These are phyloP conservation scores for Penicillium sp. DNA, from an alignment of 2,329 filamentous ascomycete genomes.

Conservation along the genomic window DNA sequence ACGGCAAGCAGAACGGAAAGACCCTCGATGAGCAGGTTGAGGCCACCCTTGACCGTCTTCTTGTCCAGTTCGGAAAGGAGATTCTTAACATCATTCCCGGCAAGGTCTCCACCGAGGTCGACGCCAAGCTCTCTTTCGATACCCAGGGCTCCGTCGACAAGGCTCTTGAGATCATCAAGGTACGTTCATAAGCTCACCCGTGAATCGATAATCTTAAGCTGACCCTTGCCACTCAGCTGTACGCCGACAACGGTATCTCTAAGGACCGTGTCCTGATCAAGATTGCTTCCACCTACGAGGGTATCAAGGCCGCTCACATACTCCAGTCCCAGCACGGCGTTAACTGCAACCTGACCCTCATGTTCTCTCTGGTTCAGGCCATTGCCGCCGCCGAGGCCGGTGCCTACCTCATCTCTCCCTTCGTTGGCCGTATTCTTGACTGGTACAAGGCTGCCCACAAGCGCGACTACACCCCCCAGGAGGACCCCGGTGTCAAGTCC, in stretches of 20 bases:
- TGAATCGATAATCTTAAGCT: neutral
- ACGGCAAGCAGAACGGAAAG: conserved; percentile 73
- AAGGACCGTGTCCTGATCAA: conserved; percentile 98
- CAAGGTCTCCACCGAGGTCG: conserved; percentile 98
- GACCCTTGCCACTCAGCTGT: conserved; percentile 63
- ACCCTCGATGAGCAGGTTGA: conserved; percentile 81
- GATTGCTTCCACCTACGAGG: conserved; percentile 98
- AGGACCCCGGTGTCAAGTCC: conserved; percentile 94
- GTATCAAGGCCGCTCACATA: conserved; percentile 97
- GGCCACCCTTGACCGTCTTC: conserved; percentile 82
- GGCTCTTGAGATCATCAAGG: conserved; percentile 94
- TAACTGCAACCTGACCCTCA: conserved; percentile 98
- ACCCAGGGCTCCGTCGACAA: conserved; percentile 89
- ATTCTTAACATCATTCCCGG: conserved; percentile 96
- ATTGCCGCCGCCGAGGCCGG: conserved; percentile 93
- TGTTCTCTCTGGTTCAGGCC: conserved; percentile 95
- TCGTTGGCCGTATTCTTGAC: conserved; percentile 98
- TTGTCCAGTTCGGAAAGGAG: conserved; percentile 97
- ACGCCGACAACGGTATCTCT: conserved; percentile 84
- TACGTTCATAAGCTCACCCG: conserved; percentile 43
- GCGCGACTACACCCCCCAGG: conserved; percentile 84
- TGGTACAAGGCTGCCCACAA: conserved; percentile 97
- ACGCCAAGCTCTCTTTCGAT: conserved; percentile 93
- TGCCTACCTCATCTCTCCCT: conserved; percentile 97
- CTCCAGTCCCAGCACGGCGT: conserved; percentile 93